Evolutionary conservation across 2,329 filamentous ascomycete genomes (phyloP), one percentile per base, ranked within the genome.

Genomic region (Cryoendolithus antarcticus): DNA sequence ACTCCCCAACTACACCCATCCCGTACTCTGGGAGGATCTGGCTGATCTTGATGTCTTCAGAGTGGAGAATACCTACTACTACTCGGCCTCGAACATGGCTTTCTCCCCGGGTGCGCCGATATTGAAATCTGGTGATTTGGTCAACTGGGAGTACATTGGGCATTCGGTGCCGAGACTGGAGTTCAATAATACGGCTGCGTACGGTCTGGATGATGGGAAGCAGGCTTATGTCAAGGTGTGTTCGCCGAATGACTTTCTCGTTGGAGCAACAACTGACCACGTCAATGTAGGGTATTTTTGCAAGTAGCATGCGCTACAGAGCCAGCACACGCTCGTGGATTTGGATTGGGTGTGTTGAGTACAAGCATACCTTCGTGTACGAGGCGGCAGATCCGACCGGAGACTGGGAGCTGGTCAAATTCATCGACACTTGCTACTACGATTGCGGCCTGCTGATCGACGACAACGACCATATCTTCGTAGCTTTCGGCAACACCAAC

Each of bases 371-470:
- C 0, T 74, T 72, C 48, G 56, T 77, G 29, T 77, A 68, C 47
- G 73, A 71, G 0, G 62, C 72, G 0, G 36, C 55, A 3, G 52
- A 55, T 7, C 59, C 59, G 4, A 56, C 57, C 1, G 67, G 64
- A 0, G 65, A 66, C 0, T 72, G 68, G 68, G 60, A 44, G 8
- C 56, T 62, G 34, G 45, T 49, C 30, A 58, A 54, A 1, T 61
- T 51, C 6, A 54, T 65, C 10, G 54, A 55, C 0, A 61, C 51
- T 1, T 77, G 72, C 53, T 75, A 72, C 48, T 77, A 77, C 46
- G 74, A 77, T 51, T 65, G 60, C 11, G 72, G 74, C 0, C 53
- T 77, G 0, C 52, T 77, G n/a, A 64, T 77, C 28, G 73, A 77
- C 36, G 69, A 74, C 15, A 65, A 76, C 27, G 73, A 75, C 41